Base-by-base conservation (phyloP, 1,284 basidiomycete species). In the Microbotryomycetes sp. region DNA sequence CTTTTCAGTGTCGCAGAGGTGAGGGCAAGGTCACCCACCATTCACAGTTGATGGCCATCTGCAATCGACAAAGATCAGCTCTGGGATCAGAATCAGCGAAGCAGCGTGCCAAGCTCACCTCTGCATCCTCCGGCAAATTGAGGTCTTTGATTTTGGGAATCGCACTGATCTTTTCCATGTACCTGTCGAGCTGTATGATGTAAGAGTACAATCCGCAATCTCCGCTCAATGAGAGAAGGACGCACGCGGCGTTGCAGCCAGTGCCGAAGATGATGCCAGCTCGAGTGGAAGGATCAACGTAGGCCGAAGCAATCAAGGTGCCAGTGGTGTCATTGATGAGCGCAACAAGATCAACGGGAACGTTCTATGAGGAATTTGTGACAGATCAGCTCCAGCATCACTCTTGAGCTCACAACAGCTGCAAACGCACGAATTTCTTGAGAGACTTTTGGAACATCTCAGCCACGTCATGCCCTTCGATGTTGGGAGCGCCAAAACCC, bases 31-130 rank as follows among this genome's bases (percentile, higher is more conserved):
- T 28, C 5, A 74, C 83, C 56, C 68, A 88, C 87, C 89, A 91
- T 82, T 94, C 91, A 76, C 91, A 94, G 78, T 98, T 98, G 77
- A 98, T 97, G 12, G 87, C 94, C 85, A 98, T 97, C 66, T 88
- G 81, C 49, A 81, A 16, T 0, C 1, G 5, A 23, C 1, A 4
- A 14, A 25, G 23, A 28, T 46, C 42, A n/a, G n/a, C 14, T n/a
- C 42, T n/a, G n/a, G n/a, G 42, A n/a, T 46, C 42, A 46, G 14
- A n/a, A 14, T 14, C 42, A n/a, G n/a, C n/a, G n/a, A n/a, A n/a
- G n/a, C n/a, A n/a, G n/a, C n/a, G n/a, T n/a, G n/a, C 36, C 36
- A 19, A 12, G 22, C 50, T 6, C 15, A 53, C 84, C 14, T 81
- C 77, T 2, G 77, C 78, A 60, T 88, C 84, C 25, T 71, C 74